Conservation (phyloP, 2,329 filamentous ascomycete genomes). For the Penicillium digitatum region DNA sequence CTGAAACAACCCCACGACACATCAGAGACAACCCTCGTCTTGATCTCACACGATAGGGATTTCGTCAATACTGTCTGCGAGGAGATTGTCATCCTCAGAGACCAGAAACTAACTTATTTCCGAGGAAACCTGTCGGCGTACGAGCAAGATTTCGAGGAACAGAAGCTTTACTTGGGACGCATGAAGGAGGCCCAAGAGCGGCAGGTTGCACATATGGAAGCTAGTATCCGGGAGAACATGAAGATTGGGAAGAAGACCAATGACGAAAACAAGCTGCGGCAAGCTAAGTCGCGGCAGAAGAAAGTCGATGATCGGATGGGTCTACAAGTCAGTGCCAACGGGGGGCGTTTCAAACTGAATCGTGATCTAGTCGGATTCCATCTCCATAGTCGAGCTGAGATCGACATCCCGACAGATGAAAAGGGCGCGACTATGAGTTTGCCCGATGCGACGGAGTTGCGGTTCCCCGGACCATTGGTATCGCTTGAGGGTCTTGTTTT, state of each 20-base stretch:
- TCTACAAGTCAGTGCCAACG: slow-evolving; percentile 66
- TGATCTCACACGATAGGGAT: slow-evolving; percentile 80
- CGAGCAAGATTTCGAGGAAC: slow-evolving; percentile 61
- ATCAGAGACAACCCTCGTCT: slow-evolving; percentile 60
- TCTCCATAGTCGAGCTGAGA: slow-evolving; percentile 57
- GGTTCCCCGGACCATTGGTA: slow-evolving; percentile 70
- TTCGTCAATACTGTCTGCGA: slow-evolving; percentile 72
- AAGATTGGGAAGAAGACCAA: slow-evolving; percentile 71
- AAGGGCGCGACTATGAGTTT: slow-evolving; percentile 56
- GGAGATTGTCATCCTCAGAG: slow-evolving; percentile 71
- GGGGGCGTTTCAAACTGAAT: slow-evolving; percentile 76
- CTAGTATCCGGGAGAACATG: slow-evolving; percentile 70
- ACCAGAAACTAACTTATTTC: slow-evolving; percentile 69
- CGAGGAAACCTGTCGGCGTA: slow-evolving; percentile 70
- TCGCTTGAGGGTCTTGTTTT: slow-evolving; percentile 67
- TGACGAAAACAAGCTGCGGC: slow-evolving; percentile 80
- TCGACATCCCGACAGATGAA: slow-evolving; percentile 65
- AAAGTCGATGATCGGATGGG: slow-evolving; percentile 80
- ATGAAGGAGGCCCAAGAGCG: slow-evolving; percentile 81
- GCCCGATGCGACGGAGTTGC: slow-evolving; percentile 63
- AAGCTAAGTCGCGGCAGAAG: slow-evolving; percentile 79
- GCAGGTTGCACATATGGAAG: slow-evolving; percentile 75
- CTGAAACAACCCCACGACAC: slow-evolving; percentile 56
- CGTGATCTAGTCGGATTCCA: slow-evolving; percentile 65
- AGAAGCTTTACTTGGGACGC: slow-evolving; percentile 63